Evolutionary conservation across 2,329 filamentous ascomycete genomes (phyloP), one percentile per base, ranked within the genome.

Genomic region (Herpotrichia juniperi): DNA sequence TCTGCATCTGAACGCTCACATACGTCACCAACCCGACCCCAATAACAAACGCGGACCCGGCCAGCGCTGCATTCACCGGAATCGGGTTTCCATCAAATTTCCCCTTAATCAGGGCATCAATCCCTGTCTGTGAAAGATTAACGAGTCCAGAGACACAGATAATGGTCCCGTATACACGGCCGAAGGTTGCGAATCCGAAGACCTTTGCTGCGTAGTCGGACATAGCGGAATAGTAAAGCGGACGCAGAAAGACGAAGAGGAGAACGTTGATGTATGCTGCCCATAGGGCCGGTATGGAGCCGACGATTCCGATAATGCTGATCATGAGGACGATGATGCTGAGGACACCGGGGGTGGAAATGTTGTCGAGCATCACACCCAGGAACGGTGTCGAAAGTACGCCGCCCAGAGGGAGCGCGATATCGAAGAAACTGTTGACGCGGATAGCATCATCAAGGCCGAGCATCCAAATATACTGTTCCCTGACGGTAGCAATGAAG

Each of bases 171-270:
- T 96, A 96, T 7, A 96, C 90, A 40, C 89, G 94, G 24, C 92
- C 92, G 65, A 96, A 96, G 0, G 91, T 96, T 50, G 87, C 71
- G 74, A 96, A 96, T 4, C 92, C 92, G 69, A 96, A 96, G 19
- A 96, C 91, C 73, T 96, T 96, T 54, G 90, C 90, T 22, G 85
- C 84, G 68, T 94, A 96, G 75, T 96, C 92, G 34, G 88, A 93
- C 62, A 96, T 90, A 8, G 91, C 87, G 0, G 91, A 94, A 76
- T 96, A 96, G 75, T 96, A 96, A 24, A 96, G 87, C 0, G 92
- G 92, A 0, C 92, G 85, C 63, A 93, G 90, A 26, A 96, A 74
- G 25, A 93, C 89, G 68, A 96, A 96, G 10, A 96, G 82, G 31
- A 81, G 75, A 46, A 96, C 80, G 63, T 92, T 92, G 39, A 82